These are phyloP conservation scores for Aspergillus eucalypticola DNA, from an alignment of 2,329 filamentous ascomycete genomes.

Conservation along the genomic window DNA sequence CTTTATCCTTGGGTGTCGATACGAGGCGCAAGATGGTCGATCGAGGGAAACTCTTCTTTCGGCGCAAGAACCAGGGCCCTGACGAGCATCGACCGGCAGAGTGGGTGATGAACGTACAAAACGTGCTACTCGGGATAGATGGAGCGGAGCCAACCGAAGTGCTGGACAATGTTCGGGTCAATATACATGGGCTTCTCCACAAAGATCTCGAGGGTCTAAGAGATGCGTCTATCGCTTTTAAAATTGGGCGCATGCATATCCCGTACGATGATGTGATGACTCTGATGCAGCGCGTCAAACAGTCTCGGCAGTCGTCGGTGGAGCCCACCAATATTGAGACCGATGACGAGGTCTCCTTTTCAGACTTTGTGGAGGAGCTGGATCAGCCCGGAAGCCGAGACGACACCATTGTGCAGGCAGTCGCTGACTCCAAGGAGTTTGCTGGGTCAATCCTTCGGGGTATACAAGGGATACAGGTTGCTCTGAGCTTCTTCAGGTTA, in stretches of 20 bases:
- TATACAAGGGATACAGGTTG: slow-evolving; percentile 95
- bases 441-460: slow-evolving; percentile 85
- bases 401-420: slow-evolving; percentile 73
- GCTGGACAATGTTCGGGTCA: slow-evolving; percentile 82
- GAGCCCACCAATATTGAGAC: slow-evolving; percentile 44
- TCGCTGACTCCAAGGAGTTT: slow-evolving; percentile 92
- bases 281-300: slow-evolving; percentile 34
- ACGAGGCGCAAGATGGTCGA: slow-evolving; percentile 90
- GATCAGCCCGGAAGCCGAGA: slow-evolving; percentile 66
- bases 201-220: slow-evolving; percentile 81
- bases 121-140: slow-evolving; percentile 83
- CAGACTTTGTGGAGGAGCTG: slow-evolving; percentile 72
- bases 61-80: slow-evolving; percentile 68
- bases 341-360: slow-evolving; percentile 63
- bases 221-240: slow-evolving; percentile 86
- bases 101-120: slow-evolving; percentile 86
- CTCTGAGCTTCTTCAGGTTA: slow-evolving; percentile 84
- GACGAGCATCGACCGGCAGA: slow-evolving; percentile 75
- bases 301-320: slow-evolving; percentile 37
- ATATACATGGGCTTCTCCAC: slow-evolving; percentile 88
- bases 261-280: slow-evolving; percentile 81
- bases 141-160: slow-evolving; percentile 83
- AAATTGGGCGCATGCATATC: slow-evolving; percentile 85
- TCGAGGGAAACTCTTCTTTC: slow-evolving; percentile 76
- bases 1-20: slow-evolving; percentile 82